Conservation (phyloP, 176 grass and related monocot genomes). For the Hordeum marinum region DNA sequence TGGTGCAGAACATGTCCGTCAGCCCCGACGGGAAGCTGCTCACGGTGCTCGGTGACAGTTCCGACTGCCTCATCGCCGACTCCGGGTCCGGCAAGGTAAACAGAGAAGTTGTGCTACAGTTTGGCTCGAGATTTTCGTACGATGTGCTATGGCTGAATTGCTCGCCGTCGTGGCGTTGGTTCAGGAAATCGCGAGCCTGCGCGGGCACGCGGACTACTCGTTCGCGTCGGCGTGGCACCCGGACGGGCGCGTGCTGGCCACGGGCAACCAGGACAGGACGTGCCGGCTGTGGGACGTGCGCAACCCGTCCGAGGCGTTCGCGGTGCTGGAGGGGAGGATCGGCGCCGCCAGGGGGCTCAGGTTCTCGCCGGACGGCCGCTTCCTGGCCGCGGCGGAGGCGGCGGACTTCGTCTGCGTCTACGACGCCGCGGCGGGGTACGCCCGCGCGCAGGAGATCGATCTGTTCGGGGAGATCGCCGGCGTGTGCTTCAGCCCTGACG, state of each 20-base stretch:
- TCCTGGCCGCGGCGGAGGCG: slow-evolving; percentile 68
- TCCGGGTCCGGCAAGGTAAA: slow-evolving; percentile 66
- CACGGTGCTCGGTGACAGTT: slow-evolving; percentile 72
- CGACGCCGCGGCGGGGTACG: slow-evolving; percentile 38
- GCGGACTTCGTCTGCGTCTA: slow-evolving; percentile 82
- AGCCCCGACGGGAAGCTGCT: slow-evolving; percentile 76
- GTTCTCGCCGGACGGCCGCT: slow-evolving; percentile 65
- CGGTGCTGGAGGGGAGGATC: slow-evolving; percentile 54
- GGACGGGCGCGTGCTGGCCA: slow-evolving; percentile 36
- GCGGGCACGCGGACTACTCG: slow-evolving; percentile 74
- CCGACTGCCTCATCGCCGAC: slow-evolving; percentile 55
- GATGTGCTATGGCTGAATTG: too few relatives aligned
- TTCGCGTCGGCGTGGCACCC: slow-evolving; percentile 85
- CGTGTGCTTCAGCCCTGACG: slow-evolving; percentile 60
- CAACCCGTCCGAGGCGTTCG: slow-evolving; percentile 34
- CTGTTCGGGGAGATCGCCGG: slow-evolving; percentile 89
- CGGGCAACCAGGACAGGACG: slow-evolving; percentile 79
- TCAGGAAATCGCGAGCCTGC: slow-evolving; percentile 35
- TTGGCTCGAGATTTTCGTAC: not conserved
- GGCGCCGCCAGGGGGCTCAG: slow-evolving; percentile 64
- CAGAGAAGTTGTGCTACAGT: not conserved
- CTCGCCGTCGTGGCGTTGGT: not conserved
- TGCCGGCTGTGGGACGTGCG: slow-evolving; percentile 72
- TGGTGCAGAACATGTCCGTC: slow-evolving; percentile 43
- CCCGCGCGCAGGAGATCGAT: slow-evolving; percentile 58